These are phyloP conservation scores for Hypoxylon fuscum DNA, from an alignment of 495 filamentous ascomycete genomes.

Conservation along the genomic window DNA sequence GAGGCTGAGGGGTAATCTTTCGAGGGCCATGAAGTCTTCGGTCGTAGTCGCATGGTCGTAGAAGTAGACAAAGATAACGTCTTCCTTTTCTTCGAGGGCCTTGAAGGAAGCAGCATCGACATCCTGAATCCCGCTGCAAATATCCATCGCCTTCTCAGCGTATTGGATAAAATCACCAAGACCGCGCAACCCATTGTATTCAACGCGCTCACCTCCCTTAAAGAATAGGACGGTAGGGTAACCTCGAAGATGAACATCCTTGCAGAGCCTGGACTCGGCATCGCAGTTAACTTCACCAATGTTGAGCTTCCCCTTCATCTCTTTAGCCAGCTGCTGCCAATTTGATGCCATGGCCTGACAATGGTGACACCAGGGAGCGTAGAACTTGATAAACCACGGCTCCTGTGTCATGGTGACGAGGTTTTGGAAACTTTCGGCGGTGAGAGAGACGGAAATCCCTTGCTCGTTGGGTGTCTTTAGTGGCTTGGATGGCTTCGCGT, in stretches of 20 bases:
- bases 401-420: conserved; percentile 86
- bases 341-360: conserved; percentile 91
- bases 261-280: conserved; percentile 81
- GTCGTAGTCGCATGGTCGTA: conserved; percentile 92
- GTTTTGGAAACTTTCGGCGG: conserved; percentile 85
- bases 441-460: conserved; percentile 77
- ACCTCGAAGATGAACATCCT: conserved; percentile 78
- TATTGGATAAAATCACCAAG: conserved; percentile 89
- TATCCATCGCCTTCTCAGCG: conserved; percentile 83
- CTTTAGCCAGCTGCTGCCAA: conserved; percentile 88
- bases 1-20: conserved; percentile 82
- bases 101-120: conserved; percentile 80
- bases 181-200: conserved; percentile 92
- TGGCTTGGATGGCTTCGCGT: conserved; percentile 53
- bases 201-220: conserved; percentile 87
- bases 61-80: conserved; percentile 96
- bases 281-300: conserved; percentile 98
- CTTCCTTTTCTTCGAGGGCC: conserved; percentile 88
- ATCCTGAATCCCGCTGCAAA: conserved; percentile 78
- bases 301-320: conserved; percentile 87
- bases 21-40: conserved; percentile 90
- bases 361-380: conserved; percentile 95
- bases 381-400: conserved; percentile 99
- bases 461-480: conserved; percentile 71
- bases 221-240: conserved; percentile 96